Percentiles rank a stretch among this genome's conserved stretches.
Conservation (phyloP, 768 basidiomycete genomes). For the Termitomyces eurrhizus region DNA sequence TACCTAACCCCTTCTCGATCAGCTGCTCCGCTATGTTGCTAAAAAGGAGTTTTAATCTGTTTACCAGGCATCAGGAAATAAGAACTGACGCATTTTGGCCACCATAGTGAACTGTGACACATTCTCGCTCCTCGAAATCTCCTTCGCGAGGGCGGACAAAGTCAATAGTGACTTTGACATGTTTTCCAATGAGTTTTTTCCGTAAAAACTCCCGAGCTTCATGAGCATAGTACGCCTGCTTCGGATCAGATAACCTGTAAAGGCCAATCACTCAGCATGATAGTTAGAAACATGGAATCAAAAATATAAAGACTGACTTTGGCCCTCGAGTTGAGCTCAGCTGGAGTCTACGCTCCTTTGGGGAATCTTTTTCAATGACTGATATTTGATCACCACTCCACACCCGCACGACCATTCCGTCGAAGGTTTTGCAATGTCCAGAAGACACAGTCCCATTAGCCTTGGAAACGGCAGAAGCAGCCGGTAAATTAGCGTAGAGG, state of each 20-base stretch:
- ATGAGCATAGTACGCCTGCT: slow-evolving; percentile 81
- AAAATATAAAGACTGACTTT: slow-evolving; percentile 42
- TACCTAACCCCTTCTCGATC: slow-evolving; percentile 89
- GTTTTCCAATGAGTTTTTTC: slow-evolving; percentile 89
- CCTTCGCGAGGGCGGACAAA: slow-evolving; percentile 90
- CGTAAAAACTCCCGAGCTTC: slow-evolving; percentile 93
- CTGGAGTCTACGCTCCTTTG: slow-evolving; percentile 79
- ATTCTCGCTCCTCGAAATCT: slow-evolving; percentile 91
- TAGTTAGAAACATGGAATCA: not conserved
- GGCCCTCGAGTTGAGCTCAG: slow-evolving; percentile 87
- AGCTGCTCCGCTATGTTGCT: slow-evolving; percentile 93
- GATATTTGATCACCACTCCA: slow-evolving; percentile 94
- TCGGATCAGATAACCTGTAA: slow-evolving; percentile 74
- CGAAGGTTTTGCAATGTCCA: slow-evolving; percentile 55
- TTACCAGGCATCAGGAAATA: not conserved
- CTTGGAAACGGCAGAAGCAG: slow-evolving; percentile 38
- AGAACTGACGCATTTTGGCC: slow-evolving; percentile 68
- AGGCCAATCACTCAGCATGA: not conserved
- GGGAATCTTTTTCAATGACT: slow-evolving; percentile 65
- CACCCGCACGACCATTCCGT: slow-evolving; percentile 78
- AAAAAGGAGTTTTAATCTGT: slow-evolving; percentile 6
- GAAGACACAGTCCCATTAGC: slow-evolving; percentile 40
- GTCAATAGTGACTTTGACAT: slow-evolving; percentile 79
- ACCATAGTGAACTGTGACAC: slow-evolving; percentile 84
- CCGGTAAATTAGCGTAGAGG: slow-evolving; percentile 60